Percentiles rank a stretch among this genome's conserved stretches.
phyloP scores from a whole-genome alignment of 2,329 filamentous ascomycete species.

The Cercospora nicotianae region DNA sequence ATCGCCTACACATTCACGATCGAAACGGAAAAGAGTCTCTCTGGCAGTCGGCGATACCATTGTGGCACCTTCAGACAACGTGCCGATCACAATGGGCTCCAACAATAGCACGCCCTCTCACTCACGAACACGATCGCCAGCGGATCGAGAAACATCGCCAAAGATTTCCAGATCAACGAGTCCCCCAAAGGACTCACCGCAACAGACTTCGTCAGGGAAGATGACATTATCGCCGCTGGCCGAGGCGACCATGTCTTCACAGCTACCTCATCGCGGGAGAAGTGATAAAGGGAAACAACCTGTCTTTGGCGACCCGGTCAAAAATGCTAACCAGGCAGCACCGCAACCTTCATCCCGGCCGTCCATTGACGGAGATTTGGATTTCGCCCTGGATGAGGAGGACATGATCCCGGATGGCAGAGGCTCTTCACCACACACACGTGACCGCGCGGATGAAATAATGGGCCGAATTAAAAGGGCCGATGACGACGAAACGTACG shows the following conservation, averaged over 20 bases:
- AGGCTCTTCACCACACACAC: constrained; percentile 3
- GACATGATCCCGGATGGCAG: constrained; percentile 10
- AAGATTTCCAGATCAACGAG: background rate
- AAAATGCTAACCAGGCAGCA: background rate
- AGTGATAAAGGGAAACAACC: constrained; percentile 5
- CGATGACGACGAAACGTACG: constrained; percentile 26
- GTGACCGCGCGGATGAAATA: constrained; percentile 21
- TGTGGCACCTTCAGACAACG: constrained; percentile 40
- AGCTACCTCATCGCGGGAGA: constrained; percentile 1
- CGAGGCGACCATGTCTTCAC: constrained; percentile 10
- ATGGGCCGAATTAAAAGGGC: constrained; percentile 19
- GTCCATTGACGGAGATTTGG: constrained; percentile 34
- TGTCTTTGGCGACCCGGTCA: background rate
- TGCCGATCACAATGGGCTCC: constrained; percentile 30
- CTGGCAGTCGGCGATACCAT: constrained; percentile 39
- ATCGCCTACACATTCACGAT: constrained; percentile 32
- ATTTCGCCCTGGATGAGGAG: constrained; percentile 35
- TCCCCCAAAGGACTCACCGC: constrained; percentile 8
- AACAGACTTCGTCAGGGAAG: constrained; percentile 3
- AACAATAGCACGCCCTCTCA: constrained; percentile 36
- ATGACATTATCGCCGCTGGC: constrained; percentile 11
- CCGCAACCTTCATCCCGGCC: constrained; percentile 12
- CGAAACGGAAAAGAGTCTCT: constrained; percentile 39
- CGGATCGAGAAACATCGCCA: constrained; percentile 3
- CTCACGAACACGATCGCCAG: constrained; percentile 30